phyloP scores from a whole-genome alignment of 1,139 yeast species.

The Yamadazyma triangularis region DNA sequence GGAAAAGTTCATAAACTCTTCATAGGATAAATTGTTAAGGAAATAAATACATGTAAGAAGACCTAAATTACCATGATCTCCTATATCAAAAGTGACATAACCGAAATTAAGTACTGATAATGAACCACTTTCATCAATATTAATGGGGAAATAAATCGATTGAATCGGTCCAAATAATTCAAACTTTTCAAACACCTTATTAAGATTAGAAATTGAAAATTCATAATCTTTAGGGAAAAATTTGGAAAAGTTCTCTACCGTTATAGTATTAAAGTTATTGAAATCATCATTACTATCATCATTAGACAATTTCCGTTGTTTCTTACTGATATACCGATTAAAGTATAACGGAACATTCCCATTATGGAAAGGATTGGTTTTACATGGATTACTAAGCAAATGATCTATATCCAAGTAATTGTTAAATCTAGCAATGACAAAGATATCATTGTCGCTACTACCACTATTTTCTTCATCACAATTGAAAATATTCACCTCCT shows the following conservation, averaged over 20 bases:
- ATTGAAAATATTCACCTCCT: conserved; percentile 26
- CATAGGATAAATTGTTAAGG: conserved; percentile 23
- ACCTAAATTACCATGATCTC: conserved; percentile 15
- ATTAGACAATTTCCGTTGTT: conserved; percentile 17
- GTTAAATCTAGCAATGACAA: conserved; percentile 33
- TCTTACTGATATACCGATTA: conserved; percentile 25
- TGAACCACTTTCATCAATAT: conserved; percentile 10
- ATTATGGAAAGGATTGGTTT: conserved; percentile 30
- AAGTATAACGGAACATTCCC: conserved; percentile 19
- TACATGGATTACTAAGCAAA: conserved; percentile 16
- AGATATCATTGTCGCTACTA: conserved; percentile 20
- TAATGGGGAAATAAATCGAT: conserved; percentile 41
- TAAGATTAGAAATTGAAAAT: conserved; percentile 14
- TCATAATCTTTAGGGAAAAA: conserved; percentile 19
- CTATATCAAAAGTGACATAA: conserved; percentile 23
- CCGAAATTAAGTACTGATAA: conserved; percentile 25
- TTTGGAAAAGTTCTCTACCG: conserved; percentile 39
- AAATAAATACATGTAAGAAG: conserved; percentile 29
- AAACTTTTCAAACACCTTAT: conserved; percentile 27
- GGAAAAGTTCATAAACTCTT: conserved; percentile 20
- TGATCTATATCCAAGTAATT: conserved; percentile 36
- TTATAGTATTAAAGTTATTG: conserved; percentile 34
- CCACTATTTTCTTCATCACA: conserved; percentile 8
- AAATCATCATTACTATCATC: conserved; percentile 9
- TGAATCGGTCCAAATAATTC: conserved; percentile 36